Base-by-base conservation (phyloP, 805 yeast genomes). In the Kazachstania taianensis region DNA sequence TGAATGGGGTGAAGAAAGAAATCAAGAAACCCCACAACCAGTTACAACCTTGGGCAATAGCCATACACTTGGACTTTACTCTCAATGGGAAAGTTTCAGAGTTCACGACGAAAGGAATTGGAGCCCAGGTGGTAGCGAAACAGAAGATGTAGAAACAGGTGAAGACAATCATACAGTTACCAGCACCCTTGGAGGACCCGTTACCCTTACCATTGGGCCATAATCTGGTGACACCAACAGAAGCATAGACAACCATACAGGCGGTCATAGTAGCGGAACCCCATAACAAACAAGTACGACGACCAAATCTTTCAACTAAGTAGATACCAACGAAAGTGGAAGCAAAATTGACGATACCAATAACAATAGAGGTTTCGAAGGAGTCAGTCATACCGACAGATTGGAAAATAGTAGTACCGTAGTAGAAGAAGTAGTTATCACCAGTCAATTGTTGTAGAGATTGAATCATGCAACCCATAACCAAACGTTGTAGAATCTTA, bases 101-200 rank as follows among this genome's bases (percentile, higher is more conserved):
- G 28, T 74, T 70, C 47, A 78, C 72, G 40, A 75, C 75, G 61
- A 66, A 78, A 34, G 72, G 73, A 50, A 73, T 70, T 53, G 83
- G 81, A 47, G 82, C 85, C 85, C 85, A 78, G 19, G 84, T 73
- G 36, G 78, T 70, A 25, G 85, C 85, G 51, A 78, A 78, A 66
- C 69, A 75, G 72, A 77, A 77, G 43, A 78, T 75, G 67, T 66
- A 78, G 53, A 79, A 63, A 66, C 83, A 76, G 18, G 84, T 68
- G 45, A 78, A 67, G 61, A 75, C 73, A 54, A 78, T 76, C 82
- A 78, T 74, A 37, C 73, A 79, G 55, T 73, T 59, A 61, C 84
- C 84, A 32, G 77, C 72, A 39, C 75, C 66, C 45, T 64, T 66
- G 28, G 70, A 42, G 7, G 32, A 24, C n/a, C n/a, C n/a, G 7